Evolutionary conservation across 2,329 filamentous ascomycete species (phyloP).

Genomic region (Neofusicoccum umdonicola): DNA sequence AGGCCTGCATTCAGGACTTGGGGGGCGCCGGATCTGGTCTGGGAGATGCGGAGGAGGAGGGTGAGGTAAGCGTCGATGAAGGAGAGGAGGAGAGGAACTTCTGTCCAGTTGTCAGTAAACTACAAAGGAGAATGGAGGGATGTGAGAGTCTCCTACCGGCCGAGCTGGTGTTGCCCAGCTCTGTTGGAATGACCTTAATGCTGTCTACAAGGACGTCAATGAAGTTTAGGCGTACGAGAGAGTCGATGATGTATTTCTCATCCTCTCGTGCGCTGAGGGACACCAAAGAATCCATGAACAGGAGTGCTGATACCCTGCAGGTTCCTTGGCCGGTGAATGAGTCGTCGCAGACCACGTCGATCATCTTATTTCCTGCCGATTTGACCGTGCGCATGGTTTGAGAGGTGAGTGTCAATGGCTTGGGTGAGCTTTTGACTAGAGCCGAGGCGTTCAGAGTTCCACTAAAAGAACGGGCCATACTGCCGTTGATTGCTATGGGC

Average conservation of each 20-base stretch:
- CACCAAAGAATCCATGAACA: slow-evolving; percentile 78
- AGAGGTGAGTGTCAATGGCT: slow-evolving; percentile 39
- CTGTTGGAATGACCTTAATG: slow-evolving; percentile 71
- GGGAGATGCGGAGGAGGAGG: slow-evolving; percentile 78
- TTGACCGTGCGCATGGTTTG: slow-evolving; percentile 69
- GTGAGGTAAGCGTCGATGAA: slow-evolving; percentile 74
- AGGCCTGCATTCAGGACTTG: slow-evolving; percentile 87
- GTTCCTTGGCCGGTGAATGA: slow-evolving; percentile 78
- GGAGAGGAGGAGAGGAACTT: slow-evolving; percentile 55
- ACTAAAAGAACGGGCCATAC: slow-evolving; percentile 27
- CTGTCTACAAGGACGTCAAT: slow-evolving; percentile 87
- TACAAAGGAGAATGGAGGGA: not conserved
- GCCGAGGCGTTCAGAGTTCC: slow-evolving; percentile 9
- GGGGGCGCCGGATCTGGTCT: slow-evolving; percentile 79
- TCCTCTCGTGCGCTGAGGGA: slow-evolving; percentile 69
- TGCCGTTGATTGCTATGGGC: slow-evolving; percentile 36
- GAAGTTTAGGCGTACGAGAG: slow-evolving; percentile 83
- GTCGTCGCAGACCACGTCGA: slow-evolving; percentile 90
- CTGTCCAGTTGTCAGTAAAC: slow-evolving; percentile 31
- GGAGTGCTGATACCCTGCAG: slow-evolving; percentile 80
- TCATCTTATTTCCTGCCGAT: slow-evolving; percentile 74
- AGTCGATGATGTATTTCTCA: slow-evolving; percentile 72
- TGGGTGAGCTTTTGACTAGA: not conserved
- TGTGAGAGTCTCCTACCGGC: slow-evolving; percentile 21
- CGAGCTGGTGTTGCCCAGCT: slow-evolving; percentile 47